Evolutionary conservation across 441 rosid species (phyloP), one percentile per base, ranked within the genome.

Genomic region (Bocquillonia castaneifolia): DNA sequence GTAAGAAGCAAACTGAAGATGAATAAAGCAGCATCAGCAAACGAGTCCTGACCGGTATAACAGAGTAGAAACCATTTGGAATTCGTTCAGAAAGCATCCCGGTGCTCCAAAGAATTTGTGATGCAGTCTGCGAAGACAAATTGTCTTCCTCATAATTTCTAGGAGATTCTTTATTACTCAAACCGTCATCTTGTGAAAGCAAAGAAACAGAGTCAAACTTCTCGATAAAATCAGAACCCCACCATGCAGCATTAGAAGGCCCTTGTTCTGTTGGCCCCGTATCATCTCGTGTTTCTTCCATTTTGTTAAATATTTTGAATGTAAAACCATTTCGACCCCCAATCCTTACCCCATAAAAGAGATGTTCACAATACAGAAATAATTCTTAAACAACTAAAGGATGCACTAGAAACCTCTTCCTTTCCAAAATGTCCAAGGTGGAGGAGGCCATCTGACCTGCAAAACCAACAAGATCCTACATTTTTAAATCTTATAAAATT

Each of bases 21-120:
- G 18, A 58, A 54, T 29, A 17, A 72, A 71, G 37, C 25, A 63
- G 56, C 26, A 23, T 13, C 40, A 25, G 32, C 22, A 10, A 29
- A 40, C 26, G 7, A 64, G 59, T 53, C 68, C 96, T 88, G 71
- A 94, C 99, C 78, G 92, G 96, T 71, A 77, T 81, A 76, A 92
- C 88, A 23, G 91, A 92, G 79, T 92, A 94, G 78, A 92, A 94
- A 64, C 99, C 99, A 81, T 88, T 87, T 63, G 98, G 98, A 65
- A 94, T 83, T 2, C 81, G 84, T 62, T 90, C 98, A 47, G 85
- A 82, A 58, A 94, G 96, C 82, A 85, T 82, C 73, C 98, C 94
- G 3, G 89, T 92, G 77, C 82, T 84, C 99, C 99, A 94, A 56
- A 94, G 92, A 80, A 83, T 83, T 84, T 94, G 93, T 6, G 98